Evolutionary conservation across 192 early-diverging fungal species (phyloP).

Genomic region (Podila horticola): DNA sequence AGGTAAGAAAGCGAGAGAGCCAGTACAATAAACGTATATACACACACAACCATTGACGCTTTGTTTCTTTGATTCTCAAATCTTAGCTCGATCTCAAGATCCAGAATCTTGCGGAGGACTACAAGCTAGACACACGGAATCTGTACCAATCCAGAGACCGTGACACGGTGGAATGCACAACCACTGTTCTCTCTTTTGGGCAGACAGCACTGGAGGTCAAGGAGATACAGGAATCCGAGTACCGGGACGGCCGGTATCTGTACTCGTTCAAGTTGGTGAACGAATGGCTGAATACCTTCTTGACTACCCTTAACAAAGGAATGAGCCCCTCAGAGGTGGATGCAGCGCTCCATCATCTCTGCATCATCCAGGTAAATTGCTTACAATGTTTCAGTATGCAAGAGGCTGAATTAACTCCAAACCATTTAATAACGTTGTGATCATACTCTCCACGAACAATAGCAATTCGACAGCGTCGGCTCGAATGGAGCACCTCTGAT

Average conservation of each 20-base stretch:
- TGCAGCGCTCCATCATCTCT: conserved; percentile 30
- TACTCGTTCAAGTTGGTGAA: conserved; percentile 60
- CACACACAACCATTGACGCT: background rate
- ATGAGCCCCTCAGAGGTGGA: conserved; percentile 16
- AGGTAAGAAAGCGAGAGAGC: background rate
- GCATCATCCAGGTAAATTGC: conserved; percentile 22
- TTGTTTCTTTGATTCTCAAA: background rate
- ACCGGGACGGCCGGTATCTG: conserved; percentile 49
- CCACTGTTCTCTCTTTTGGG: conserved; percentile 61
- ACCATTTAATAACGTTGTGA: too few relatives aligned
- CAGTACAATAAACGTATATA: too few relatives aligned
- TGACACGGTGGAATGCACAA: conserved; percentile 55
- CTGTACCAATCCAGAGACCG: conserved; percentile 55
- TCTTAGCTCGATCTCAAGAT: conserved; percentile 33
- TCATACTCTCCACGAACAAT: too few relatives aligned
- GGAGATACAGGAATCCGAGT: conserved; percentile 57
- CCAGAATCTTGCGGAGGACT: background rate
- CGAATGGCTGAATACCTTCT: conserved; percentile 44
- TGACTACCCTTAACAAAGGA: conserved; percentile 3
- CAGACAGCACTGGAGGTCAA: conserved; percentile 49
- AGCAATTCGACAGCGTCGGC: too few relatives aligned
- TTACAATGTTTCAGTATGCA: too few relatives aligned
- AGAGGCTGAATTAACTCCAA: too few relatives aligned
- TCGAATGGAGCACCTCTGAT: background rate
- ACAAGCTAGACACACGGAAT: conserved; percentile 14